Percentiles rank a stretch among this genome's conserved stretches.
Evolutionary conservation across 2,329 filamentous ascomycete genomes (phyloP).

Genomic region (Fusarium avenaceum): DNA sequence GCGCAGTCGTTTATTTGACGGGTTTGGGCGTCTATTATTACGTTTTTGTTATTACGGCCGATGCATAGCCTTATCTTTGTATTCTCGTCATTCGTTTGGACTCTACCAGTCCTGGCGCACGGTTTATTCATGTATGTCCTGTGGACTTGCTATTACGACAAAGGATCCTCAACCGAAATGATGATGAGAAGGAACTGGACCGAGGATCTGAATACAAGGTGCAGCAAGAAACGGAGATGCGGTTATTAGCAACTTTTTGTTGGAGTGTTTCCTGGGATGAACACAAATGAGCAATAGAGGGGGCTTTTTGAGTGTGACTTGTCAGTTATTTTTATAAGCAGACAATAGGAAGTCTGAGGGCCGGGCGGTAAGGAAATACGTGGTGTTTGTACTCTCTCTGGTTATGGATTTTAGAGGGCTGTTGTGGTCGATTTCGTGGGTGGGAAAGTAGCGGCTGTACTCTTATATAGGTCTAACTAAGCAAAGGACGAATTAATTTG

Average conservation of each 20-base stretch:
- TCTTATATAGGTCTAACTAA: constrained; percentile 19
- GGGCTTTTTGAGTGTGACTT: not conserved
- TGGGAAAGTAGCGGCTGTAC: constrained; percentile 14
- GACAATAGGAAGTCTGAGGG: constrained; percentile 6
- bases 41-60: constrained; percentile 25
- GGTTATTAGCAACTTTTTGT: not conserved
- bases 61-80: constrained; percentile 11
- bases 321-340: constrained; percentile 9
- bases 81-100: constrained; percentile 23
- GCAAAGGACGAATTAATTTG: constrained; percentile 12
- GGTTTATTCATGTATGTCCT: constrained; percentile 9
- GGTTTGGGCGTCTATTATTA: constrained; percentile 27
- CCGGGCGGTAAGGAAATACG: constrained; percentile 3
- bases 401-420: constrained; percentile 18
- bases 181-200: not conserved
- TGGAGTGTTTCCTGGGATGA: constrained; percentile 19
- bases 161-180: not conserved
- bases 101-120: constrained; percentile 3
- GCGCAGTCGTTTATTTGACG: constrained; percentile 30
- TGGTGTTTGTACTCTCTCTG: constrained; percentile 22
- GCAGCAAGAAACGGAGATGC: not conserved
- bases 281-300: constrained; percentile 17
- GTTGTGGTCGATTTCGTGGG: constrained; percentile 7
- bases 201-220: not conserved
- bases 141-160: constrained; percentile 1